These are phyloP conservation scores for Helichrysum umbraculigerum DNA, from an alignment of 129 eudicot genomes.

Conservation along the genomic window DNA sequence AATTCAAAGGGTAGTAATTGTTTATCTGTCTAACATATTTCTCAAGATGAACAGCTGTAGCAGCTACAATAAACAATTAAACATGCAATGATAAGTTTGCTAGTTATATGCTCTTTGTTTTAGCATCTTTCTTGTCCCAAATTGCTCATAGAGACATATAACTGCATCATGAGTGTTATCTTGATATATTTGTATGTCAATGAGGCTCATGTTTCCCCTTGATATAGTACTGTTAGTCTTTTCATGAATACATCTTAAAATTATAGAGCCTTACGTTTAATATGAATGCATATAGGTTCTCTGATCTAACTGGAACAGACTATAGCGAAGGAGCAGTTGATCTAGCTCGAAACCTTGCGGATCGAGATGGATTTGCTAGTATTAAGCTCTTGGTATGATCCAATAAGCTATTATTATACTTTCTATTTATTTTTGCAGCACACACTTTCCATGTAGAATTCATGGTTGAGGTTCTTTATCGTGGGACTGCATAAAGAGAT, in stretches of 20 bases:
- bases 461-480: neutral
- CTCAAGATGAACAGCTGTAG: constrained; percentile 1
- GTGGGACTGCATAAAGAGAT: neutral
- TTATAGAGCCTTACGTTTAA: constrained; percentile 11
- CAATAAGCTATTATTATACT: constrained; percentile 5
- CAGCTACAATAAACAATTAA: neutral
- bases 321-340: constrained; percentile 95
- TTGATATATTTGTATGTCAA: constrained; percentile 5
- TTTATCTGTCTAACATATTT: neutral
- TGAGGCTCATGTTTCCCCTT: constrained; percentile 6
- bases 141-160: neutral
- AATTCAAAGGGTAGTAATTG: neutral
- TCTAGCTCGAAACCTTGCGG: constrained; percentile 89
- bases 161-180: neutral
- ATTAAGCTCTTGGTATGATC: constrained; percentile 74
- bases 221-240: constrained; percentile 16
- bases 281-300: constrained; percentile 58
- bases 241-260: constrained; percentile 14
- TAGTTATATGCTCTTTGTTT: constrained; percentile 5
- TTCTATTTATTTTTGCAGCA: neutral
- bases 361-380: constrained; percentile 72
- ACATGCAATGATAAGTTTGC: neutral
- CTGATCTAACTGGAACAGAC: constrained; percentile 93
- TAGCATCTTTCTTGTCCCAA: constrained; percentile 5
- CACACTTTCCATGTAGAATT: constrained; percentile 12